phyloP scores from a whole-genome alignment of 768 basidiomycete species.

The Phallus indusiatus region DNA sequence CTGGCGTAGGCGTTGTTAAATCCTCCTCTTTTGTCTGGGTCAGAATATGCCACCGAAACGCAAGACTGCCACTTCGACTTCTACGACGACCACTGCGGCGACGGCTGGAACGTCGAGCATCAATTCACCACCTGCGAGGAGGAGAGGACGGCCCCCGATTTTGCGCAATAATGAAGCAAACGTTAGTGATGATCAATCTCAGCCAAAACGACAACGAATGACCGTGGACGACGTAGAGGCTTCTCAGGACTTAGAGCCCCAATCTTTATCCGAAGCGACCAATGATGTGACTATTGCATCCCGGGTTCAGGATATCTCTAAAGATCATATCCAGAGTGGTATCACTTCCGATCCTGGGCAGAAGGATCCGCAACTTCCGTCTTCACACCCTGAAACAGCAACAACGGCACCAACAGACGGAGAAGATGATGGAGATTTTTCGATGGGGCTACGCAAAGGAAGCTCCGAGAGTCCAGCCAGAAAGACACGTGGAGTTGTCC shows the following conservation, averaged over 20 bases:
- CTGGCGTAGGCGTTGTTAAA: background rate
- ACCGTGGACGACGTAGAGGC: background rate
- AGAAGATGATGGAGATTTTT: background rate
- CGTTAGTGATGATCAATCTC: background rate
- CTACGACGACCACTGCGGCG: background rate
- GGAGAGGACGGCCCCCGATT: background rate
- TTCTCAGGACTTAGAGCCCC: background rate
- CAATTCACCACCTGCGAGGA: background rate
- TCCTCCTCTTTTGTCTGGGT: background rate
- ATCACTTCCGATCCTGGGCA: background rate
- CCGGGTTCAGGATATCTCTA: background rate
- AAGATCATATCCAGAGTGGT: background rate
- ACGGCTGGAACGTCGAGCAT: background rate
- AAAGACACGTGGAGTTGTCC: background rate
- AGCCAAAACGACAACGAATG: background rate
- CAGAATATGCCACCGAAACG: slow-evolving; percentile 8
- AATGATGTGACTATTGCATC: background rate
- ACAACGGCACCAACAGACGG: background rate
- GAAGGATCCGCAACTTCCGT: background rate
- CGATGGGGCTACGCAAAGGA: background rate
- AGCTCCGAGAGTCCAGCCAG: background rate
- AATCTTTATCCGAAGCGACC: background rate
- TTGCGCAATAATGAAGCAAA: background rate
- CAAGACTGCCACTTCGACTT: background rate
- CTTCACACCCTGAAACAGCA: background rate